phyloP scores from a whole-genome alignment of 129 eudicot genomes.

The Smallanthus sonchifolius region DNA sequence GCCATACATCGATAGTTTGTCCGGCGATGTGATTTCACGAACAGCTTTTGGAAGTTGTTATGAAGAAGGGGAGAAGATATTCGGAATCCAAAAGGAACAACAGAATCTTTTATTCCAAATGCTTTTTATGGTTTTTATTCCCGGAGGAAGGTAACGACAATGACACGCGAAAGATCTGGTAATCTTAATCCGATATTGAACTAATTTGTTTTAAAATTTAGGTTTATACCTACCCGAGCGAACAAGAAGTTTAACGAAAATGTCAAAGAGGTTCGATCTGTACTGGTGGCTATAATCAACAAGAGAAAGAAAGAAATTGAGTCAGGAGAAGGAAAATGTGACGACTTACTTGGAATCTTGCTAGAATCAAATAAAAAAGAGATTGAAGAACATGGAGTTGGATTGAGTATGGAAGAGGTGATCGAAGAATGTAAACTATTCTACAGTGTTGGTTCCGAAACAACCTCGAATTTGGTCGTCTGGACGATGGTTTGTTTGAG shows the following conservation, averaged over 20 bases:
- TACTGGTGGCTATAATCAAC: constrained; percentile 34
- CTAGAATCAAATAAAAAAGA: constrained; percentile 33
- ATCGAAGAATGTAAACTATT: constrained; percentile 52
- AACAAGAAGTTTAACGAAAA: constrained; percentile 38
- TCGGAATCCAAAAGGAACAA: constrained; percentile 27
- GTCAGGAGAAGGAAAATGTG: constrained; percentile 28
- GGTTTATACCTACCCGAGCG: constrained; percentile 42
- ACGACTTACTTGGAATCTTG: constrained; percentile 45
- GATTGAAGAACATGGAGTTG: constrained; percentile 25
- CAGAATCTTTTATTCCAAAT: background rate
- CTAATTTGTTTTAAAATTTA: constrained; percentile 2
- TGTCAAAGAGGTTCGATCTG: constrained; percentile 19
- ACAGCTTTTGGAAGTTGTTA: constrained; percentile 28
- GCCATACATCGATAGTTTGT: constrained; percentile 28
- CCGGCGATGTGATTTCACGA: constrained; percentile 34
- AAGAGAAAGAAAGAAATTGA: constrained; percentile 37
- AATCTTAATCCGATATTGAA: background rate
- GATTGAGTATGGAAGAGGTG: constrained; percentile 34
- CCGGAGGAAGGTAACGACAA: too few species aligned
- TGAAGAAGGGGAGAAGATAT: constrained; percentile 30
- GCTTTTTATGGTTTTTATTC: too few species aligned
- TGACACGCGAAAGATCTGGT: background rate
- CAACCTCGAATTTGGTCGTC: constrained; percentile 35
- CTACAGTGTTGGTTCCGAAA: constrained; percentile 42
- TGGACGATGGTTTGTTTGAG: constrained; percentile 61